Conservation (phyloP, 2,329 filamentous ascomycete genomes). For the Nigrospora sphaerica region DNA sequence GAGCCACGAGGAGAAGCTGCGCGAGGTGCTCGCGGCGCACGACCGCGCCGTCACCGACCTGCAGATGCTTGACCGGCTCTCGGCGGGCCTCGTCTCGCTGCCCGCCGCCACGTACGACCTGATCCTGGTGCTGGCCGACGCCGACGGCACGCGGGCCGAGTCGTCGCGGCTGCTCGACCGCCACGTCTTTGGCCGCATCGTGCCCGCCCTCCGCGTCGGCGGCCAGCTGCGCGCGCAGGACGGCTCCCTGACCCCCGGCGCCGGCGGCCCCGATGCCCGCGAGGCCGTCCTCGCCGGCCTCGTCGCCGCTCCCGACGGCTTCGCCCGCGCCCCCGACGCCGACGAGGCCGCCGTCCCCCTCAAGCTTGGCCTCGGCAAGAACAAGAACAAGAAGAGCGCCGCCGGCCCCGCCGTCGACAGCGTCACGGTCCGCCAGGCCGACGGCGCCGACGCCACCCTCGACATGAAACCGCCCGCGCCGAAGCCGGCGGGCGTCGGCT, state of each 20-base stretch:
- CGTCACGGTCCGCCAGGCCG: conserved; percentile 27
- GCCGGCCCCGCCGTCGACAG: conserved; percentile 23
- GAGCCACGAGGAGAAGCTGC: conserved; percentile 72
- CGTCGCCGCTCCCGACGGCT: conserved; percentile 54
- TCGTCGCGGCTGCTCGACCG: conserved; percentile 58
- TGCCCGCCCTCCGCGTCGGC: conserved; percentile 62
- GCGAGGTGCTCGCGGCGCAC: conserved; percentile 62
- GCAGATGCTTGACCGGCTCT: conserved; percentile 95
- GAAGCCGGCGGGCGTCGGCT: conserved; percentile 54
- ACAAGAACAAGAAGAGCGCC: conserved; percentile 42
- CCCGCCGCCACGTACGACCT: conserved; percentile 73
- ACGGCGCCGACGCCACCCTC: conserved; percentile 26
- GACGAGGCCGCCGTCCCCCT: conserved; percentile 48
- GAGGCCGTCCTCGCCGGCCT: conserved; percentile 83
- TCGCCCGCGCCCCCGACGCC: conserved; percentile 64
- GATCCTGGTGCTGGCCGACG: conserved; percentile 76
- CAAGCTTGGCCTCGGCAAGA: conserved; percentile 56
- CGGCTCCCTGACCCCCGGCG: conserved; percentile 44
- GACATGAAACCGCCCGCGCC: conserved; percentile 27
- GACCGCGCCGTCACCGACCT: conserved; percentile 76
- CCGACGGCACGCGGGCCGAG: conserved; percentile 60
- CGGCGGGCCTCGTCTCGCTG: conserved; percentile 71
- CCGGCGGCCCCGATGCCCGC: conserved; percentile 44
- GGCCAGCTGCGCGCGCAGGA: conserved; percentile 65
- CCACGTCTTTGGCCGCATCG: conserved; percentile 61